Base-by-base conservation (phyloP, 495 filamentous ascomycete genomes). In the Aspergillus heteromorphus region DNA sequence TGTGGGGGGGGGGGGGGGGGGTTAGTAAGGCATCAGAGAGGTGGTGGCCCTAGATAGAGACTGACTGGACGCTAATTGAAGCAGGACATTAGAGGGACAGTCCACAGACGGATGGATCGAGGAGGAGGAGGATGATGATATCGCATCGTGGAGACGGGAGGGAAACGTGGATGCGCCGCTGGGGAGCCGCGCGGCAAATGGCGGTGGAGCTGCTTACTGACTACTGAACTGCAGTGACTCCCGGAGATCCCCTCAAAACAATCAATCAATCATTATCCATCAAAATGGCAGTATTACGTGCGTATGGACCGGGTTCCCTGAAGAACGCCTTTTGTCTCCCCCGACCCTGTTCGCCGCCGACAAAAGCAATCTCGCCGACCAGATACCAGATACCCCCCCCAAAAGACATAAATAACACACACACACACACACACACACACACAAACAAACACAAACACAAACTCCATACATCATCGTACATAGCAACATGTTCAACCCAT, bases 301-400 rank as follows among this genome's bases (percentile, higher is more conserved):
- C 23, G 23, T n/a, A 27, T 4, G 23, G 40, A 41, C 19, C 40
- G 40, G 40, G 40, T 16, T 9, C 8, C 16, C 19, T 16, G 16
- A 19, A 41, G 3, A 41, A 9, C 40, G 40, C 7, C 40, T 8
- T 41, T 8, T 18, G n/a, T 18, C 10, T 9, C 6, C 19, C 8
- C 19, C 6, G 13, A 4, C 45, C 11, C 16, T n/a, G 29, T 3
- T 3, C 23, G 23, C 30, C 17, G n/a, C 17, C 16, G 30, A 41
- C 17, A 49, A 29, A 34, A 51, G 50, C 48, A 43, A n/a, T n/a
- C n/a, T n/a, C n/a, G n/a, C n/a, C 18, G 40, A 55, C 36, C 47
- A 50, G 21, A 27, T 30, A 27, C 13, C 9, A 53, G 21, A 51
- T 13, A 53, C 9, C 18, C 14, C 25, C 14, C 30, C 7, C 41